These are phyloP conservation scores for Skeletonema costatum DNA, from an alignment of 108 stramenopile genomes.

Conservation along the genomic window DNA sequence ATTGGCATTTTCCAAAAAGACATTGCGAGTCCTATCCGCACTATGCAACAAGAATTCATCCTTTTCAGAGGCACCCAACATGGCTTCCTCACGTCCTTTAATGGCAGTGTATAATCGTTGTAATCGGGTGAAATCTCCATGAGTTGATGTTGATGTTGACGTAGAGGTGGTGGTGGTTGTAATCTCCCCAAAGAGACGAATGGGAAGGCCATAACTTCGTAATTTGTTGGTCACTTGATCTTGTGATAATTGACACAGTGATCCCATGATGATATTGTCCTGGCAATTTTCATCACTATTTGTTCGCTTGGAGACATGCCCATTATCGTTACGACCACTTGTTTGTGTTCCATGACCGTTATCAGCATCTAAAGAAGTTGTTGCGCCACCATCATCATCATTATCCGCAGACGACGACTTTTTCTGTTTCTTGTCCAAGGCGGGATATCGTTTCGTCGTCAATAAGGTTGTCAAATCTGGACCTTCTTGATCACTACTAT, in stretches of 20 bases:
- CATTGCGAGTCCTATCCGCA: slow-evolving; percentile 80
- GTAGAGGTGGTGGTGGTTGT: neutral
- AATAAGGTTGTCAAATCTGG: slow-evolving; percentile 29
- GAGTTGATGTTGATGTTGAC: neutral
- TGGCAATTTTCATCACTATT: neutral
- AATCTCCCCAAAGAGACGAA: slow-evolving; percentile 78
- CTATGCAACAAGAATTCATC: slow-evolving; percentile 79
- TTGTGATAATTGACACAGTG: slow-evolving; percentile 4
- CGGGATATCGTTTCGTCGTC: slow-evolving; percentile 18
- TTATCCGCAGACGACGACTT: neutral
- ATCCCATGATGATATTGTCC: neutral
- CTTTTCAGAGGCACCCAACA: slow-evolving; percentile 55
- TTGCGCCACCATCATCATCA: neutral
- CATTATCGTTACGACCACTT: neutral
- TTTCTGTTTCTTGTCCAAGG: neutral
- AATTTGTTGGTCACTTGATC: slow-evolving; percentile 47
- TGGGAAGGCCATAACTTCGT: slow-evolving; percentile 66
- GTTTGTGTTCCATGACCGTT: neutral
- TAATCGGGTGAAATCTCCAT: slow-evolving; percentile 31
- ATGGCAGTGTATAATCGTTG: slow-evolving; percentile 57
- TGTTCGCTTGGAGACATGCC: neutral
- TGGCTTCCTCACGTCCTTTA: slow-evolving; percentile 51
- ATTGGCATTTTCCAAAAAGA: slow-evolving; percentile 64
- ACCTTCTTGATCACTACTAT: slow-evolving; percentile 6
- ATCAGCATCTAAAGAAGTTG: neutral